These are phyloP conservation scores for Rhizophagus clarus DNA, from an alignment of 192 early-diverging fungal species.

Conservation along the genomic window DNA sequence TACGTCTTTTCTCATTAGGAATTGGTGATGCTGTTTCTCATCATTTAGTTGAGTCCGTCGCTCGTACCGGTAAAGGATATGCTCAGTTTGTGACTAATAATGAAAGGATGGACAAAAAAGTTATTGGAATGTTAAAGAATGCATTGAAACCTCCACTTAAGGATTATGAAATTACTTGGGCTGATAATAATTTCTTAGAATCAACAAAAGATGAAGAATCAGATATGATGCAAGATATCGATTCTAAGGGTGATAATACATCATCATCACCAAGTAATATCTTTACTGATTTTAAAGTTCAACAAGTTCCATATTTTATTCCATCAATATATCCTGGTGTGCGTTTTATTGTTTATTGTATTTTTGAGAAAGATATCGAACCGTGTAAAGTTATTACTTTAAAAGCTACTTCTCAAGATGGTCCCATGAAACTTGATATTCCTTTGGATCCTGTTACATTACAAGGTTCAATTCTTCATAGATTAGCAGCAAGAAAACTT, in stretches of 20 bases:
- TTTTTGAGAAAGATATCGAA: not conserved
- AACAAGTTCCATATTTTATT: slow-evolving; percentile 15
- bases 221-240: not conserved
- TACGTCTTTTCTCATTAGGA: slow-evolving; percentile 54
- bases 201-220: not conserved
- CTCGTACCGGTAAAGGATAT: slow-evolving; percentile 51
- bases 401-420: slow-evolving; percentile 9
- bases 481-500: slow-evolving; percentile 24
- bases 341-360: slow-evolving; percentile 16
- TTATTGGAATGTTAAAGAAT: slow-evolving; percentile 56
- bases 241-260: not conserved
- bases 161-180: slow-evolving; percentile 48
- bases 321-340: slow-evolving; percentile 18
- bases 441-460: slow-evolving; percentile 23
- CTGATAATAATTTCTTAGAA: not conserved
- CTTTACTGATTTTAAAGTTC: not conserved
- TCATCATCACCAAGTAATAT: not conserved
- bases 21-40: slow-evolving; percentile 51
- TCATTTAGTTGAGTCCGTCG: slow-evolving; percentile 53
- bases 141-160: slow-evolving; percentile 42
- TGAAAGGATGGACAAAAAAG: slow-evolving; percentile 56
- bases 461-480: slow-evolving; percentile 18
- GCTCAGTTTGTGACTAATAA: slow-evolving; percentile 48
- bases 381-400: slow-evolving; percentile 9
- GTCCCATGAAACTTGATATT: slow-evolving; percentile 13